phyloP scores from a whole-genome alignment of 2,329 filamentous ascomycete species.

The Ustulina deusta region DNA sequence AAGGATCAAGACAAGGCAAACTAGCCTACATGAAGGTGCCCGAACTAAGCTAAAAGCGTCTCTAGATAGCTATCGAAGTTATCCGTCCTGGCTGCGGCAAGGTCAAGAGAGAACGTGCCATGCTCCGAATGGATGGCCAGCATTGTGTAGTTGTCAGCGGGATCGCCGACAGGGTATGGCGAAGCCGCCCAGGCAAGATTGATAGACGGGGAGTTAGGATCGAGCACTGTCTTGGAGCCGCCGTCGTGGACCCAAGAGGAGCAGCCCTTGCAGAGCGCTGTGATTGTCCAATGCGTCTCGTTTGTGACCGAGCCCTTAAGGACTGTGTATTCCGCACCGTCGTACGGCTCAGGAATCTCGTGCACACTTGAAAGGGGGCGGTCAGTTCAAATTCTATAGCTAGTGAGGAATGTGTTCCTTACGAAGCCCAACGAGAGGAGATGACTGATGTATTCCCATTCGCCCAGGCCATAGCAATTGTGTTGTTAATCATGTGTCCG shows the following conservation, averaged over 20 bases:
- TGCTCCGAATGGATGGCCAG: slow-evolving; percentile 40
- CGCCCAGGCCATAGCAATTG: slow-evolving; percentile 59
- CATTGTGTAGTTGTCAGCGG: slow-evolving; percentile 40
- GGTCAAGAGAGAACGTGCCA: slow-evolving; percentile 39
- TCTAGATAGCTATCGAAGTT: slow-evolving; percentile 39
- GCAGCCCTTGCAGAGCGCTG: slow-evolving; percentile 55
- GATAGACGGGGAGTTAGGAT: slow-evolving; percentile 37
- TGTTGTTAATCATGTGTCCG: slow-evolving; percentile 62
- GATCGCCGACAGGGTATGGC: slow-evolving; percentile 39
- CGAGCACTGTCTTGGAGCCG: slow-evolving; percentile 36
- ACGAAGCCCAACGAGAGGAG: slow-evolving; percentile 51
- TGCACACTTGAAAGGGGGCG: slow-evolving; percentile 43
- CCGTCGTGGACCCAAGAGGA: slow-evolving; percentile 51
- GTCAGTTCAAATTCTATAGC: slow-evolving; percentile 12
- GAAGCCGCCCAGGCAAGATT: slow-evolving; percentile 42
- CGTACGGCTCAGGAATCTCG: slow-evolving; percentile 52
- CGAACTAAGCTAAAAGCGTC: slow-evolving; percentile 18
- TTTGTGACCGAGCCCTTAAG: slow-evolving; percentile 54
- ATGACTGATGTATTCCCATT: slow-evolving; percentile 58
- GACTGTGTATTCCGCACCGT: slow-evolving; percentile 51
- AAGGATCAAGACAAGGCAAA: not conserved
- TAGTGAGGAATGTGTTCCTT: slow-evolving; percentile 23
- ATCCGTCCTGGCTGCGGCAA: slow-evolving; percentile 38
- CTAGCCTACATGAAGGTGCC: not conserved
- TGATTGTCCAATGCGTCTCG: slow-evolving; percentile 57